Evolutionary conservation across 2,329 filamentous ascomycete genomes (phyloP).

Genomic region (Penicillium capsulatum): DNA sequence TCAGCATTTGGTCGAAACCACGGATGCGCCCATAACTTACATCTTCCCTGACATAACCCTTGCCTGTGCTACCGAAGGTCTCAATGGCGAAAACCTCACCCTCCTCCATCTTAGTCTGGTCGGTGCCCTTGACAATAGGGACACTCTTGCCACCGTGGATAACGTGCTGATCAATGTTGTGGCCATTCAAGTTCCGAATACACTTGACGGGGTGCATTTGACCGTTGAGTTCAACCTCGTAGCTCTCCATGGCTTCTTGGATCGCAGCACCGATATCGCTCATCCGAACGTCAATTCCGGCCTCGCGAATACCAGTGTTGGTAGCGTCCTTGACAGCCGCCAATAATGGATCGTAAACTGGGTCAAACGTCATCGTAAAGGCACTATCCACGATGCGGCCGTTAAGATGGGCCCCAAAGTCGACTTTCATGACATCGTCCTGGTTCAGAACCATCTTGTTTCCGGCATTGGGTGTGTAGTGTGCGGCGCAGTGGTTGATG

Average conservation of each 20-base stretch:
- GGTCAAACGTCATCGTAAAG: slow-evolving; percentile 65
- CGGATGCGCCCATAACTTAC: slow-evolving; percentile 46
- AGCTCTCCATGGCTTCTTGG: slow-evolving; percentile 90
- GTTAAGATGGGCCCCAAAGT: slow-evolving; percentile 68
- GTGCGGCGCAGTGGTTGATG: slow-evolving; percentile 79
- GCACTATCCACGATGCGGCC: slow-evolving; percentile 68
- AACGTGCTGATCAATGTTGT: slow-evolving; percentile 82
- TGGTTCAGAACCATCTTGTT: slow-evolving; percentile 68
- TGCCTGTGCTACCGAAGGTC: slow-evolving; percentile 91
- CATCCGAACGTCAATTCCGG: slow-evolving; percentile 86
- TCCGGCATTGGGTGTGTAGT: slow-evolving; percentile 82
- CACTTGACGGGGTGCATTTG: slow-evolving; percentile 75
- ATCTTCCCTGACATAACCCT: slow-evolving; percentile 81
- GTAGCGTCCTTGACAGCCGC: slow-evolving; percentile 65
- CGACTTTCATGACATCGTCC: slow-evolving; percentile 68
- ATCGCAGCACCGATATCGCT: slow-evolving; percentile 79
- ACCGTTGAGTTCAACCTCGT: slow-evolving; percentile 79
- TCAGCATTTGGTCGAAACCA: slow-evolving; percentile 3
- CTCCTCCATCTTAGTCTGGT: slow-evolving; percentile 96
- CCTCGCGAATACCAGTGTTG: slow-evolving; percentile 74
- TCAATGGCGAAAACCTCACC: slow-evolving; percentile 94
- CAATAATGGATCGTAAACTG: slow-evolving; percentile 64
- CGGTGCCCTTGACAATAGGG: slow-evolving; percentile 83
- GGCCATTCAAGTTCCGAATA: slow-evolving; percentile 82
- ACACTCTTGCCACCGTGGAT: slow-evolving; percentile 92